Evolutionary conservation across 2,329 filamentous ascomycete species (phyloP).

Genomic region (Diaporthe sp.): DNA sequence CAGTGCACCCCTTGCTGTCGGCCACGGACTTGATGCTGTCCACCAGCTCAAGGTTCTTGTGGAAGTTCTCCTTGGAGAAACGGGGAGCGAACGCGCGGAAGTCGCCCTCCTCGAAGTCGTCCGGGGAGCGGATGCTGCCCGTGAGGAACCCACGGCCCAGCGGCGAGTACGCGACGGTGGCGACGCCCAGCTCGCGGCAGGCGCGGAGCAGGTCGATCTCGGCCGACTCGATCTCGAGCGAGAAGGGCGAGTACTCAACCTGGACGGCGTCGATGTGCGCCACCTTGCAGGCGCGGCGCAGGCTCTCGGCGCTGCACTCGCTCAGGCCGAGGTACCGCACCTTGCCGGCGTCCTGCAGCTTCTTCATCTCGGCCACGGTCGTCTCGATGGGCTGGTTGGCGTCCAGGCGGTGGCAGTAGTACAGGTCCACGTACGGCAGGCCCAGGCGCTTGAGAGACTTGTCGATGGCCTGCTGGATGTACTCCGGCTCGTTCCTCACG

Average conservation of each 20-base stretch:
- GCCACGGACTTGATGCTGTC: conserved; percentile 42
- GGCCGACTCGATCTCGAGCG: conserved; percentile 57
- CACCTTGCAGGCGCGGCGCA: conserved; percentile 59
- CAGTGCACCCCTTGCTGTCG: conserved; percentile 51
- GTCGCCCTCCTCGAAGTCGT: conserved; percentile 50
- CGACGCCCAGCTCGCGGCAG: conserved; percentile 58
- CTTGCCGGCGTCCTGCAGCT: conserved; percentile 61
- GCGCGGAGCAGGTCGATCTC: conserved; percentile 52
- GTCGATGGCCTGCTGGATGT: conserved; percentile 52
- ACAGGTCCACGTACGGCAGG: conserved; percentile 57
- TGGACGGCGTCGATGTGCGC: conserved; percentile 63
- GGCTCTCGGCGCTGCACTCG: conserved; percentile 57
- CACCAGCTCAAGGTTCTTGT: conserved; percentile 54
- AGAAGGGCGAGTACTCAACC: conserved; percentile 63
- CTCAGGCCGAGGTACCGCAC: conserved; percentile 63
- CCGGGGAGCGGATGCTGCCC: conserved; percentile 48
- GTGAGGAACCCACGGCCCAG: conserved; percentile 56
- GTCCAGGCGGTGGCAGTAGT: conserved; percentile 57
- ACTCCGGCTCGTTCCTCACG: conserved; percentile 51
- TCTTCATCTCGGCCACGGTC: conserved; percentile 54
- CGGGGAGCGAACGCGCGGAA: conserved; percentile 49
- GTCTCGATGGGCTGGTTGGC: conserved; percentile 56
- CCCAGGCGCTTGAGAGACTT: conserved; percentile 52
- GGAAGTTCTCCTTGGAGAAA: conserved; percentile 58
- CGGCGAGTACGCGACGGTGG: conserved; percentile 53